Evolutionary conservation across 345 rosid genomes (phyloP), one percentile per base, ranked within the genome.

Genomic region (Orychophragmus violaceus): DNA sequence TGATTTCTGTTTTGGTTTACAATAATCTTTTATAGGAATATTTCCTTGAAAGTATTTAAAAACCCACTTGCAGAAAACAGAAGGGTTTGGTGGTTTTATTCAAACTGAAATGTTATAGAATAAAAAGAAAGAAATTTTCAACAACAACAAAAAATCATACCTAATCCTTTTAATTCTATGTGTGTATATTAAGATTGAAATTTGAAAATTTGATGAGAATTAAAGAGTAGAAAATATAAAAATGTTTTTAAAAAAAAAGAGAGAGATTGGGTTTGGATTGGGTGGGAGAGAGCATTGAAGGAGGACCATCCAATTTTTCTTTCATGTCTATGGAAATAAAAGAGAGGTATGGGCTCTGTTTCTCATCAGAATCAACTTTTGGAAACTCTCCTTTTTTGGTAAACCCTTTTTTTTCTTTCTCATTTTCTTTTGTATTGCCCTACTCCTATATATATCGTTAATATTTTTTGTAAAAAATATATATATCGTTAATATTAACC

Each of bases 1-100:
- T 73, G 33, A 69, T 62, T 62, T 30, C 53, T 19, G 17, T 63
- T 66, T 72, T 62, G 28, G 36, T 77, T 56, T 62, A 45, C 21
- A 48, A 55, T 59, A n/a, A 63, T 22, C 27, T 70, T 14, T 14
- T 50, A 66, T 8, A 44, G 28, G 77, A 67, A 67, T 74, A 67
- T 51, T 72, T 49, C 56, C 60, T 65, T 58, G 48, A 7, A 60
- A 60, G 68, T 59, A 74, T 67, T 24, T 49, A 2, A 23, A 39
- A 67, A 33, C 45, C 59, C 68, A 48, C 72, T 82, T 77, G 82
- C 82, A 80, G 80, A 71, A 79, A 79, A 79, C 56, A 80, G 79
- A 79, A 80, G 68, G 68, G 57, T 54, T 65, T 68, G 78, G 79
- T 77, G 53, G 22, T 42, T 64, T 58, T 76, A 68, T 59, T 74